A percentile compares a stretch with the other conserved stretches of the same genome.
phyloP scores from a whole-genome alignment of 2,329 filamentous ascomycete genomes.

The Gnomoniopsis sp. region DNA sequence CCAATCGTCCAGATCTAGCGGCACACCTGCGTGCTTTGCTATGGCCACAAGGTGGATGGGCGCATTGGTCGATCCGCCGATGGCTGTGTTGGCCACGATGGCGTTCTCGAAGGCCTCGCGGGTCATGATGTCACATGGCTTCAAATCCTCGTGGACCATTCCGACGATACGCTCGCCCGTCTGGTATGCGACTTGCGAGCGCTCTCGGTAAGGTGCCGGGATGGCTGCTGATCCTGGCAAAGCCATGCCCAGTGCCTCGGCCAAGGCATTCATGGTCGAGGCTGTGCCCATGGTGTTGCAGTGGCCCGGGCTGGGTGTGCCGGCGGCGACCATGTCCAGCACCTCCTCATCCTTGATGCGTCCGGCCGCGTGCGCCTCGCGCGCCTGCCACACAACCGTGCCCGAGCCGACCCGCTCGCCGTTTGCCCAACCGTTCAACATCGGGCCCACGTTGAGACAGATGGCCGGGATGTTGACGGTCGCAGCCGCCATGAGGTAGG shows the following conservation, averaged over 20 bases:
- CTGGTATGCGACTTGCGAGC: conserved; percentile 43
- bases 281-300: conserved; percentile 54
- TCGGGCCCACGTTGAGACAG: conserved; percentile 49
- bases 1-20: conserved; percentile 50
- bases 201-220: conserved; percentile 47
- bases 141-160: conserved; percentile 45
- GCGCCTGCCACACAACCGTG: conserved; percentile 44
- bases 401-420: conserved; percentile 41
- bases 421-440: conserved; percentile 46
- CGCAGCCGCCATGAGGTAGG: conserved; percentile 48
- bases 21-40: conserved; percentile 50
- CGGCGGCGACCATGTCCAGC: conserved; percentile 38
- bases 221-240: conserved; percentile 48
- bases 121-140: conserved; percentile 53
- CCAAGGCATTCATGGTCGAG: conserved; percentile 49
- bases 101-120: conserved; percentile 54
- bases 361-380: conserved; percentile 44
- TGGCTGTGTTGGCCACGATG: conserved; percentile 51
- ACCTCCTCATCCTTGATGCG: conserved; percentile 41
- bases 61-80: conserved; percentile 55
- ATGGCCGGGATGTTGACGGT: conserved; percentile 50
- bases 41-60: conserved; percentile 54
- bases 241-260: conserved; percentile 50
- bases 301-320: conserved; percentile 43
- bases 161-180: conserved; percentile 47